A percentile compares a stretch with the other conserved stretches of the same genome.
Conservation (phyloP, 1,284 basidiomycete genomes). For the Phylloporus sp. region DNA sequence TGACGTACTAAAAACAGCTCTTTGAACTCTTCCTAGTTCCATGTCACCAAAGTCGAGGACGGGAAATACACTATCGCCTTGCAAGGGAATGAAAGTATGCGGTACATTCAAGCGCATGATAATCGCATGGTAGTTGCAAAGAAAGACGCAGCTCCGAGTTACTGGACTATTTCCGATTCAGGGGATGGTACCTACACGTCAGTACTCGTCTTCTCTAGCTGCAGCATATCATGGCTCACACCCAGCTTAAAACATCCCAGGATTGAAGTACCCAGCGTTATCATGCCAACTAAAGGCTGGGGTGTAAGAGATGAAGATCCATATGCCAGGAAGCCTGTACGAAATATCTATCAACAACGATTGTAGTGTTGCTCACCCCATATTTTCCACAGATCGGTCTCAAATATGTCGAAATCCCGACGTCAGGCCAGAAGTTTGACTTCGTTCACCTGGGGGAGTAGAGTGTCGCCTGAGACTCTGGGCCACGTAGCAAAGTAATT, state of each 20-base stretch:
- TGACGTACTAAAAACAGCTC: no score
- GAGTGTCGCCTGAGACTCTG: no score
- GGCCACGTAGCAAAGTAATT: no score
- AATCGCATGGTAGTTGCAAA: background rate
- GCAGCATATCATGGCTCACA: background rate
- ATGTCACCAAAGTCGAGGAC: background rate
- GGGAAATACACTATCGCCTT: background rate
- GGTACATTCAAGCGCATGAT: background rate
- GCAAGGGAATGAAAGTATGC: background rate
- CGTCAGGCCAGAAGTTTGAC: background rate
- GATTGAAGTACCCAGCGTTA: background rate
- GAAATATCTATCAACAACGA: background rate
- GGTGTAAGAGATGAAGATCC: background rate
- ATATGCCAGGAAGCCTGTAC: background rate
- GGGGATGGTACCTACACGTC: background rate
- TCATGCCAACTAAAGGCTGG: background rate
- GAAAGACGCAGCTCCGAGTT: background rate
- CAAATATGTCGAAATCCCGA: background rate
- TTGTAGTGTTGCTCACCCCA: background rate
- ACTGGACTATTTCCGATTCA: background rate
- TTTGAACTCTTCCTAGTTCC: background rate
- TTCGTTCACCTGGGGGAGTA: background rate
- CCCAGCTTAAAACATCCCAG: background rate
- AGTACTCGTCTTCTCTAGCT: background rate
- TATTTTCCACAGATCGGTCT: background rate